Evolutionary conservation across 108 stramenopile species (phyloP), one percentile per base, ranked within the genome.

Genomic region (Ochromonas danica): DNA sequence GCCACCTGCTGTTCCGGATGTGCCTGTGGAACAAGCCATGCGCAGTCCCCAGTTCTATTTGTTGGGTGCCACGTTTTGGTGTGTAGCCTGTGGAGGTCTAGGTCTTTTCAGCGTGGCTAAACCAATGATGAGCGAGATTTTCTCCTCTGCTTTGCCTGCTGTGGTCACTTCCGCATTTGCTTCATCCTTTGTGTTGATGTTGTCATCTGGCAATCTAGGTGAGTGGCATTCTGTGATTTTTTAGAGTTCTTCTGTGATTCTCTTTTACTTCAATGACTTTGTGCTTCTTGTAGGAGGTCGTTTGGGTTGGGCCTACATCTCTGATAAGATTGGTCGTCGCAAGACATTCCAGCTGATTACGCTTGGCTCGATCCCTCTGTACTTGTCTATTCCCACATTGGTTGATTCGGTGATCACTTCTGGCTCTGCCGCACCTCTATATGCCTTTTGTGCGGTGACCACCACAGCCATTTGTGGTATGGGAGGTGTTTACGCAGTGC

Each of bases 71-170:
- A 81, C 90, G 0, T 89, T 92, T 39, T 91, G 90, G 81, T 90
- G 90, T 42, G 89, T 89, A 62, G 90, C 91, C 0, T 85, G 86
- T 31, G 91, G 89, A 17, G 93, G 92, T 1, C 60, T 93, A 25
- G 91, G 91, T 0, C 84, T 93, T 0, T 77, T 94, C 62, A 90
- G 91, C 10, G 85, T 87, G 27, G 90, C 90, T 61, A 94, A 92
- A 81, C 86, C 91, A 33, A 91, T 93, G 88, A 91, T 94, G 78
- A 88, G 89, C 27, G 93, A 94, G 72, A 85, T 91, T 36, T 92
- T 91, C 81, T 90, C 88, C 38, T 82, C 86, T 30, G 80, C 90
- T 3, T 83, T 91, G 61, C 91, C 93, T 33, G 74, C 79, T 31
- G 75, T 94, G 70, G 92, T 94, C 61, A 75, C 72, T 42, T 75